Evolutionary conservation across 306 rosid species (phyloP).

Genomic region (Echinosophora koreensis): DNA sequence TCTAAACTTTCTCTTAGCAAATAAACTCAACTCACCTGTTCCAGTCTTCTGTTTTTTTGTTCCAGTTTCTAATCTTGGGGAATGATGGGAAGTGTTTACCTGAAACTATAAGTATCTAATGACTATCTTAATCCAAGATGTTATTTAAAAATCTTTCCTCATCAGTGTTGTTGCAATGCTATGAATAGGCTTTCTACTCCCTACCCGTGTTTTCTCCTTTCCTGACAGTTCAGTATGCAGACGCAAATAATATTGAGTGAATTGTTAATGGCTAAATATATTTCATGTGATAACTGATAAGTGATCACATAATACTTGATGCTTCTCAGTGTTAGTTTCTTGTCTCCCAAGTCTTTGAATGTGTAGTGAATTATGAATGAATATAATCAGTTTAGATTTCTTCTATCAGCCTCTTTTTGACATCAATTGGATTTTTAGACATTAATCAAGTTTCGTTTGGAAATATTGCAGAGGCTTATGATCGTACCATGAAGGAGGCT

Average conservation of each 20-base stretch:
- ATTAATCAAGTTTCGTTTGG: conserved; percentile 40
- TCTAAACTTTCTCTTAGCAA: background rate
- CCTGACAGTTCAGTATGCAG: background rate
- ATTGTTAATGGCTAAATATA: background rate
- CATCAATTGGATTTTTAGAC: background rate
- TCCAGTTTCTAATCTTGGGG: background rate
- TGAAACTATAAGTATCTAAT: background rate
- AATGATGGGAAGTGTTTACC: background rate
- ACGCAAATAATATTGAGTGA: background rate
- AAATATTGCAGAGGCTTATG: conserved; percentile 75
- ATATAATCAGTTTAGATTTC: conserved; percentile 15
- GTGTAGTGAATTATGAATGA: background rate
- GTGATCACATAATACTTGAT: conserved; percentile 25
- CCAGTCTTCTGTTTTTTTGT: background rate
- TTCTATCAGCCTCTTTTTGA: conserved; percentile 10
- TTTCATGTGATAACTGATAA: conserved; percentile 1
- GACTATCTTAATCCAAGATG: background rate
- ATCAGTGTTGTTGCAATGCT: conserved; percentile 1
- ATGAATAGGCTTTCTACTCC: conserved; percentile 2
- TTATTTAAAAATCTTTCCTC: conserved; percentile 3
- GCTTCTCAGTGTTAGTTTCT: background rate
- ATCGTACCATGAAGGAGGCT: conserved; percentile 77
- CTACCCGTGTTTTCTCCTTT: background rate
- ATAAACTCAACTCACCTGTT: conserved; percentile 1
- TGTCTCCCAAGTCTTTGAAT: background rate